Conservation (phyloP, 148 eudicot species). For the Selenicereus undatus region DNA sequence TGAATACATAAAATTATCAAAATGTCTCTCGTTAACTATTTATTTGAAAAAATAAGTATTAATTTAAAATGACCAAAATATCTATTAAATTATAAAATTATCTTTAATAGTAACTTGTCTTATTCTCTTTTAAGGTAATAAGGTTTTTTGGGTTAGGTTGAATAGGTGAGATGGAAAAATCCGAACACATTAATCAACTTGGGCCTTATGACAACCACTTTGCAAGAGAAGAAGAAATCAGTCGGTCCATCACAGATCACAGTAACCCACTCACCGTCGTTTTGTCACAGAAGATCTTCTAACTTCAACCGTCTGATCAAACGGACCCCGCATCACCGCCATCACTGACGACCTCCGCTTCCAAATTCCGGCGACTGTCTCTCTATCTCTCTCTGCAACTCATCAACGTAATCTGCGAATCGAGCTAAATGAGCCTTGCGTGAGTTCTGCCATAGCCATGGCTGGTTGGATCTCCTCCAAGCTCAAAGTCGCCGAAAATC, state of each 20-base stretch:
- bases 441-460: constrained; percentile 29
- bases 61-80: no score
- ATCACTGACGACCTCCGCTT: neutral
- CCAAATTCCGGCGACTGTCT: neutral
- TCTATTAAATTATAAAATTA: no score
- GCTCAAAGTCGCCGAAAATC: constrained; percentile 86
- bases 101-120: no score
- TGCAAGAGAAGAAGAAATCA: neutral
- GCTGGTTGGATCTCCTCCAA: constrained; percentile 92
- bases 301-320: constrained; percentile 1
- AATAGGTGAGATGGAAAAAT: neutral
- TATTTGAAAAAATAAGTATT: no score
- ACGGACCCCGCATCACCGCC: neutral
- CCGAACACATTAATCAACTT: neutral
- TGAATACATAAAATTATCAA: no score
- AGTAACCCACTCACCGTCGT: neutral
- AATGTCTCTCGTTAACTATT: no score
- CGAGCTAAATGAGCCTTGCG: constrained; percentile 9
- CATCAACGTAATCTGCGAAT: neutral
- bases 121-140: no score
- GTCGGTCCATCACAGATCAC: neutral
- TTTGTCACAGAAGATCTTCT: neutral
- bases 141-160: neutral
- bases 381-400: constrained; percentile 4
- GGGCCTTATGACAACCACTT: neutral